Base-by-base conservation (phyloP, 768 basidiomycete genomes). In the Rhizopogon vesiculosus region DNA sequence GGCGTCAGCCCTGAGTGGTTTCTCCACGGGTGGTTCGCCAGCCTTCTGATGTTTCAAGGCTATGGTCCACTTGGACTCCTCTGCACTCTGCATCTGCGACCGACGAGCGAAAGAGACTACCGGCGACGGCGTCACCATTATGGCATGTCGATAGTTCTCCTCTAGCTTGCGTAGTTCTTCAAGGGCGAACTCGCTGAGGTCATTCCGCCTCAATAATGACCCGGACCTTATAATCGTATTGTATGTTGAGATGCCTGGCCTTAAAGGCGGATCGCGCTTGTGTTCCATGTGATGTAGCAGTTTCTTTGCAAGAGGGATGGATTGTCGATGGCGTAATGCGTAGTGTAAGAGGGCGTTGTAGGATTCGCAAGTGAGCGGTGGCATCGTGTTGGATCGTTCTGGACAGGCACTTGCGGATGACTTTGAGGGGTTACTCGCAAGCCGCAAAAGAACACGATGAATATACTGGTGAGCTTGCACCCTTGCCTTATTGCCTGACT, bases 271-370 rank as follows among this genome's bases (percentile, higher is more conserved):
- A 7, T 69, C 56, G 15, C 80, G 76, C 2, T 70, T 57, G 16
- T 69, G 59, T 18, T 70, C 72, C 82, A 89, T 85, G 60, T 88
- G 81, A 12, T 77, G 59, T 10, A 89, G 64, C 13, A 90, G 69
- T 12, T 65, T 59, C 13, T 75, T 66, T 0, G 81, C 86, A 25
- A 81, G 70, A 1, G 62, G 55, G 16, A 78, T 68, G 5, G 84
- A 84, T 41, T 75, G 69, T n/a, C 79, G 77, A 60, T 87, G 78
- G 7, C 80, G 79, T 38, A 92, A 74, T 4, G 84, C 73, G 65
- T 89, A 91, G 57, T 86, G 77, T 3, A 91, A 61, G 28, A 92
- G 77, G 0, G 81, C 62, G 64, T 89, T 87, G 67, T 84, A 87
- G 1, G 77, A 70, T 19, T 69, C 64, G 9, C 74, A 56, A 42